These are phyloP conservation scores for Penicillium sp. DNA, from an alignment of 2,329 filamentous ascomycete genomes.

Conservation along the genomic window DNA sequence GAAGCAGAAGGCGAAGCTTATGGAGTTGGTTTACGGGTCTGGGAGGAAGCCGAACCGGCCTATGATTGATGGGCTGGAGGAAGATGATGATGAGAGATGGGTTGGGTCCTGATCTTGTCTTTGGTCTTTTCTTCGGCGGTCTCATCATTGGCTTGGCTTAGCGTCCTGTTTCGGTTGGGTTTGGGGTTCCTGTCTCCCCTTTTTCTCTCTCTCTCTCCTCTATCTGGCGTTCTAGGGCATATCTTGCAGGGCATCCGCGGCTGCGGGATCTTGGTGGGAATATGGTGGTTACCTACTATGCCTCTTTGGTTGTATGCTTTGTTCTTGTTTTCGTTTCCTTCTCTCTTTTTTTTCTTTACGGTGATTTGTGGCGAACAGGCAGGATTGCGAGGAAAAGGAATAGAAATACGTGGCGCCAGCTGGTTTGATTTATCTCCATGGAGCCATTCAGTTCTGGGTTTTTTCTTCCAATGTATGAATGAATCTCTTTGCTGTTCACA, in stretches of 20 bases:
- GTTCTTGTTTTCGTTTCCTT: neutral
- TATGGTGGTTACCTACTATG: conserved; percentile 4
- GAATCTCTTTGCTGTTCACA: conserved; percentile 3
- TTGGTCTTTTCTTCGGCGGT: neutral
- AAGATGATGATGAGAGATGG: conserved; percentile 15
- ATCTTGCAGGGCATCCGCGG: conserved; percentile 3
- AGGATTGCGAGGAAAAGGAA: conserved; percentile 3
- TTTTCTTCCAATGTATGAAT: conserved; percentile 4
- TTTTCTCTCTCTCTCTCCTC: neutral
- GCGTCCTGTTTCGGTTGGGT: neutral
- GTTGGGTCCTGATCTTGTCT: neutral
- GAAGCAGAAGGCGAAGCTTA: conserved; percentile 76
- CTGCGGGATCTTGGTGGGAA: neutral
- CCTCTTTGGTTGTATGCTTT: neutral
- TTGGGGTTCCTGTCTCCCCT: neutral
- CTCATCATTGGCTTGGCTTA: conserved; percentile 1
- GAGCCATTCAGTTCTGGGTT: conserved; percentile 1
- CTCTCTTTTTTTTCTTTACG: neutral
- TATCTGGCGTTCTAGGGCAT: conserved; percentile 8
- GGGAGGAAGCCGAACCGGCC: conserved; percentile 33
- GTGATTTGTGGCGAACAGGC: conserved; percentile 1
- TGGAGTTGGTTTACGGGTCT: conserved; percentile 72
- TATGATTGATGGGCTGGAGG: conserved; percentile 24
- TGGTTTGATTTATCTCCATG: conserved; percentile 2
- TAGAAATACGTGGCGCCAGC: conserved; percentile 11